phyloP scores from a whole-genome alignment of 1,139 yeast species.

The Protomyces inundatus region DNA sequence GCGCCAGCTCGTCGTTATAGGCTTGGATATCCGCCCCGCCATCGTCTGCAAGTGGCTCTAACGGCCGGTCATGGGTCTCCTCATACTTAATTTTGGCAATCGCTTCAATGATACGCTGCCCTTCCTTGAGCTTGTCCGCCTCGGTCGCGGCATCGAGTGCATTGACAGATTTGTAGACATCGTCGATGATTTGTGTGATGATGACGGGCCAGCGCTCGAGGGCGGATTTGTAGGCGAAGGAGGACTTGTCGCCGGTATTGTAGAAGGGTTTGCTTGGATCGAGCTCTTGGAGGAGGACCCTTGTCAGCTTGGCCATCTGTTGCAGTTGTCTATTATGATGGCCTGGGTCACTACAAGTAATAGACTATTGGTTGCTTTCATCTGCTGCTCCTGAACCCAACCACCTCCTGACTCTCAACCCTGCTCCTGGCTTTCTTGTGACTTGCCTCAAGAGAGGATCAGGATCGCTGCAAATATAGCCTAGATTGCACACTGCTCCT shows the following conservation, averaged over 20 bases:
- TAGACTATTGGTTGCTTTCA: not conserved
- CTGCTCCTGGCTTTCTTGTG: not conserved
- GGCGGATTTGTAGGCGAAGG: conserved; percentile 80
- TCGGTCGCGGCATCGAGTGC: not conserved
- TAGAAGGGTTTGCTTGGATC: conserved; percentile 33
- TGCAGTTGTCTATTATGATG: not conserved
- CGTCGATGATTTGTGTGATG: conserved; percentile 60
- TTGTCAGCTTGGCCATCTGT: not conserved
- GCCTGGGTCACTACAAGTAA: too few species aligned
- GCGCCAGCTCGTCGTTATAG: conserved; percentile 43
- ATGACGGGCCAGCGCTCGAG: conserved; percentile 80
- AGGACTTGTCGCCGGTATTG: conserved; percentile 58
- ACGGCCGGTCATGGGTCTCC: conserved; percentile 37
- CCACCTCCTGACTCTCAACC: not conserved
- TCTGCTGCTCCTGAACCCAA: not conserved
- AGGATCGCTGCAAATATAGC: too few species aligned
- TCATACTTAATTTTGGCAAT: conserved; percentile 40
- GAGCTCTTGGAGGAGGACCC: not conserved
- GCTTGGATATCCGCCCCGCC: conserved; percentile 36
- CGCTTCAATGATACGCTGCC: conserved; percentile 39
- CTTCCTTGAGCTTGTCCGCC: conserved; percentile 36
- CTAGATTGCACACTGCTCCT: too few species aligned
- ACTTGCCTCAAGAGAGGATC: too few species aligned
- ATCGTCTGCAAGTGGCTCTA: conserved; percentile 30
- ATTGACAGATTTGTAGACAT: conserved; percentile 43